Percentiles rank a stretch among this genome's conserved stretches.
phyloP scores from a whole-genome alignment of 2,329 filamentous ascomycete genomes.

The Talaromyces sp. region DNA sequence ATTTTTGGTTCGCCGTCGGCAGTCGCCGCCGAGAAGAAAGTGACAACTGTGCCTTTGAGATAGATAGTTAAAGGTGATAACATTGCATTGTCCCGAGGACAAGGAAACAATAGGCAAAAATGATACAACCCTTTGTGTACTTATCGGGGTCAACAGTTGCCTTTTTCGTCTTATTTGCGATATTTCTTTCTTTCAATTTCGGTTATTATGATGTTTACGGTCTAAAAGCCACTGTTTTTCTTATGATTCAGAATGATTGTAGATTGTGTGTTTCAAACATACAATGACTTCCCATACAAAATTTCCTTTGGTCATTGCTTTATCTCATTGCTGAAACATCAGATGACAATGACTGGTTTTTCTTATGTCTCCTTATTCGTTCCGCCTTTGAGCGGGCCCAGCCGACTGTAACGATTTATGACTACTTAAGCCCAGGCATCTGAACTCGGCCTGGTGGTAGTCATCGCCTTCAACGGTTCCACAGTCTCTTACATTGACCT shows the following conservation, averaged over 20 bases:
- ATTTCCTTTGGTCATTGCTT: neutral
- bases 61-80: neutral
- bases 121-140: neutral
- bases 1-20: neutral
- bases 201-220: neutral
- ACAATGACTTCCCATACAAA: neutral
- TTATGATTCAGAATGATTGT: neutral
- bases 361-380: neutral
- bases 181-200: neutral
- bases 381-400: neutral
- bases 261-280: neutral
- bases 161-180: neutral
- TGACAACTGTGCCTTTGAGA: slow-evolving; percentile 8
- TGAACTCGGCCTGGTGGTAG: neutral
- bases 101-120: neutral
- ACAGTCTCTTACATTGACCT: neutral
- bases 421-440: neutral
- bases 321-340: neutral
- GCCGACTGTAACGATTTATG: neutral
- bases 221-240: neutral
- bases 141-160: neutral
- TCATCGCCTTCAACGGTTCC: neutral
- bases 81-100: neutral
- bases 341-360: neutral
- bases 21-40: neutral